Base-by-base conservation (phyloP, 306 rosid genomes). In the Prunus campanulata region DNA sequence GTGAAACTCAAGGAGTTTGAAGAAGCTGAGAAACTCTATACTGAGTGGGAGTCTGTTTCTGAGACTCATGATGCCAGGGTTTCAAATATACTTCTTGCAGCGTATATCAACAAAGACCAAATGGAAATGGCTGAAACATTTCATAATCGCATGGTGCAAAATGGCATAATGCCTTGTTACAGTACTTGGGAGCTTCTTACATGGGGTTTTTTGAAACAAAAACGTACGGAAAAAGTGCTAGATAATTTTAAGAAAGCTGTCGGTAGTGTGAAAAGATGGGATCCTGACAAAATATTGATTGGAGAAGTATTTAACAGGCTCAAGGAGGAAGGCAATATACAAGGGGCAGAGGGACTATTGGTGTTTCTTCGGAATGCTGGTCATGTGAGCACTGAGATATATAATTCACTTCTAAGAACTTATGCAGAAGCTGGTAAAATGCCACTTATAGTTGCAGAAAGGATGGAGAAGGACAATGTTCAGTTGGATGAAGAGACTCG, bases 171-270 rank as follows among this genome's bases (percentile, higher is more conserved):
- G 60, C 88, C 92, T 63, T 78, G 80, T 81, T 92, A 90, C 92
- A 85, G 96, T 24, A 88, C 99, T 12, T 95, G 89, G 92, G 97
- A 95, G 88, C 88, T 92, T 64, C 88, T 95, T 69, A 83, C 97
- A 18, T 83, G 88, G 91, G 92, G 91, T n/a, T 89, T 83, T 85
- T 74, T 89, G 84, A 84, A 86, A 76, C 83, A 65, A 85, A 77
- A 86, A 62, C 77, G 80, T 68, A 88, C 81, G 27, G 88, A 79
- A 12, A 90, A 85, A 16, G 90, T 78, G 75, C 80, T 95, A 19
- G 73, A 84, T 46, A 84, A 82, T 85, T 90, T 95, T 56, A 51
- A 78, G 74, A 88, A 87, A 77, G 92, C 96, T 68, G 71, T 89
- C 77, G 83, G 83, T 60, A 88, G 96, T 27, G 99, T 92, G 78